Evolutionary conservation across 164 flowering plant genomes (phyloP), one percentile per base, ranked within the genome.

Genomic region (Brasenia schreberi): DNA sequence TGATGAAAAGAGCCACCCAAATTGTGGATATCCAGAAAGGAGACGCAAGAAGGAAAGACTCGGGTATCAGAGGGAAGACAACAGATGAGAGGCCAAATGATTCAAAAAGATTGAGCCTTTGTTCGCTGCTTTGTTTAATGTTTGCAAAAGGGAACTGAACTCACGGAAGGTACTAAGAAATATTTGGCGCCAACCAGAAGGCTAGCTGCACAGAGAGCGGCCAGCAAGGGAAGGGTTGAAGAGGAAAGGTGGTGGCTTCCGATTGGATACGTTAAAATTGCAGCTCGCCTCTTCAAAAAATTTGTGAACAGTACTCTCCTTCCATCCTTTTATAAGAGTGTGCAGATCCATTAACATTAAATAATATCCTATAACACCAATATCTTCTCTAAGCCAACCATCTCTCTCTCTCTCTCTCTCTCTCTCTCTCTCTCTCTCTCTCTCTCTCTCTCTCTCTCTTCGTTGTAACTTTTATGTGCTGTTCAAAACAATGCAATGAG

Each of bases 351-450:
- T 23, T 18, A 18, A 61, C 18, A 61, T 61, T 61, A 61, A 18
- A 23, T 18, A 61, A 23, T 61, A n/a, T 23, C 9, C 63, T 18
- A 58, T 5, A 18, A 61, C 63, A 61, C 63, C 7, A 61, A 12
- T 61, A 61, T 5, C 33, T 18, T 7, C 11, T 18, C 63, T 61
- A 61, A 18, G 12, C 18, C 7, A 60, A 18, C 27, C 63, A 0
- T n/a, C 18, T n/a, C 63, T n/a, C 63, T 60, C 63, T 9, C 18
- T 61, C 63, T 61, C 63, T 61, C 63, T 61, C 63, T 61, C 63
- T n/a, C 63, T 60, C 63, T 9, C 18, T 61, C 63, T 61, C 63
- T 61, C 63, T 61, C 63, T 61, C 63, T n/a, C 63, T 60, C 63
- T 9, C 18, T 61, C 63, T n/a, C 63, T 60, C 63, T 9, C 18